These are phyloP conservation scores for Candida berthetii DNA, from an alignment of 805 yeast genomes.

Conservation along the genomic window DNA sequence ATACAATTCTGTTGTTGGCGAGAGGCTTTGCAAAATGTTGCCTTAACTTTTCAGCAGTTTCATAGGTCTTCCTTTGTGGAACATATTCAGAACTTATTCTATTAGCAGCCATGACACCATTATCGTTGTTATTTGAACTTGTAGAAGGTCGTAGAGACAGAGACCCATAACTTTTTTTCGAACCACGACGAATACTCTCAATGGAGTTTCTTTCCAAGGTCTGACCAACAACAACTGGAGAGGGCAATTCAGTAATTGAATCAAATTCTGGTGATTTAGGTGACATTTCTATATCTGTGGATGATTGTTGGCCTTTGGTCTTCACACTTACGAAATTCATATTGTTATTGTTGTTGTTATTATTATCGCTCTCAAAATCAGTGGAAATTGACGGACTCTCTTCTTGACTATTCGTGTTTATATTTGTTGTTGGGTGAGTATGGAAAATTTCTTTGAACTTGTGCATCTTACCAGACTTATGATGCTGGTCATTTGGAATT, in stretches of 20 bases:
- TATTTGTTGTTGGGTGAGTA: too few relatives aligned
- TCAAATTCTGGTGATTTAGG: conserved; percentile 24
- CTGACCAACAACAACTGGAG: conserved; percentile 27
- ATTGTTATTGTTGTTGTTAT: too few relatives aligned
- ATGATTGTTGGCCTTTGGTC: background rate
- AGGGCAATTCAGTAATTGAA: conserved; percentile 36
- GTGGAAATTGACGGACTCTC: too few relatives aligned
- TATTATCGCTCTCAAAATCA: too few relatives aligned
- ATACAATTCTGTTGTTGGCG: background rate
- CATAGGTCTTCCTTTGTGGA: conserved; percentile 12
- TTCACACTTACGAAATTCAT: too few relatives aligned
- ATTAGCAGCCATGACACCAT: background rate
- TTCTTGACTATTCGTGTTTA: too few relatives aligned
- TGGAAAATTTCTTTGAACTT: too few relatives aligned
- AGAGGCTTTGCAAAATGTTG: background rate
- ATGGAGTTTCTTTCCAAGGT: background rate
- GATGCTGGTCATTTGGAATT: too few relatives aligned
- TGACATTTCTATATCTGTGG: conserved; percentile 5
- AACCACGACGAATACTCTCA: background rate
- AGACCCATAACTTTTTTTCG: conserved; percentile 2
- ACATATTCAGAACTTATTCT: conserved; percentile 34
- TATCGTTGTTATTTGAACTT: background rate
- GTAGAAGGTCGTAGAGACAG: conserved; percentile 7
- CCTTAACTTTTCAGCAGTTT: background rate
- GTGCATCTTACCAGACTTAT: too few relatives aligned